Base-by-base conservation (phyloP, 2,329 filamentous ascomycete species). In the Clonostachys rhizophaga region DNA sequence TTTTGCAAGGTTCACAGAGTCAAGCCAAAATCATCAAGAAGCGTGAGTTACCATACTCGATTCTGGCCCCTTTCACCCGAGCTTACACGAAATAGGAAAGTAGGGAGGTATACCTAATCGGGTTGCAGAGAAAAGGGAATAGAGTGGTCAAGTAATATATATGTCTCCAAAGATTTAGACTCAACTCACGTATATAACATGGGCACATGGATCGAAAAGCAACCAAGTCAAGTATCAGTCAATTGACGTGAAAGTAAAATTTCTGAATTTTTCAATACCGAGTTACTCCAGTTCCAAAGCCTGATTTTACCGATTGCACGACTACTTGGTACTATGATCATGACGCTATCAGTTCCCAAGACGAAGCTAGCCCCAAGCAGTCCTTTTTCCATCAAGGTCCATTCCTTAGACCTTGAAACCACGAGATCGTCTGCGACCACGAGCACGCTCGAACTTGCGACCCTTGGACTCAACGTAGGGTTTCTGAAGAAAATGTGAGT, bases 381-480 rank as follows among this genome's bases (percentile, higher is more conserved):
- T 24, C 42, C 40, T 39, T 42, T 34, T 34, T 55, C 54, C 51
- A 47, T 49, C 54, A 49, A 33, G 50, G 48, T 55, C 51, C 55
- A 58, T 20, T 35, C 72, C 71, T 89, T 96, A 99, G 72, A 99
- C 94, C 91, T 99, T 99, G 91, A 99, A 99, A 84, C 95, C 94
- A 69, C 89, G 85, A 66, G 91, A 97, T 73, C 91, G 83, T 87
- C 94, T 95, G 78, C 94, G 91, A 76, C 94, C 95, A 94, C 94
- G 91, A 68, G 91, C 94, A 68, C 85, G 84, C 87, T 99, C 95
- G 82, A 99, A 99, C 84, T 99, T 99, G 78, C 94, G 88, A 69
- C 95, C 95, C 89, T 99, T 99, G 82, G 90, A 95, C 76, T 90
- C 83, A 67, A 99, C 83, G 64, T 95, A 89, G 62, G 92, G 92